Evolutionary conservation across 352 stramenopile genomes (phyloP).

Genomic region (Phytophthora sansomeana): DNA sequence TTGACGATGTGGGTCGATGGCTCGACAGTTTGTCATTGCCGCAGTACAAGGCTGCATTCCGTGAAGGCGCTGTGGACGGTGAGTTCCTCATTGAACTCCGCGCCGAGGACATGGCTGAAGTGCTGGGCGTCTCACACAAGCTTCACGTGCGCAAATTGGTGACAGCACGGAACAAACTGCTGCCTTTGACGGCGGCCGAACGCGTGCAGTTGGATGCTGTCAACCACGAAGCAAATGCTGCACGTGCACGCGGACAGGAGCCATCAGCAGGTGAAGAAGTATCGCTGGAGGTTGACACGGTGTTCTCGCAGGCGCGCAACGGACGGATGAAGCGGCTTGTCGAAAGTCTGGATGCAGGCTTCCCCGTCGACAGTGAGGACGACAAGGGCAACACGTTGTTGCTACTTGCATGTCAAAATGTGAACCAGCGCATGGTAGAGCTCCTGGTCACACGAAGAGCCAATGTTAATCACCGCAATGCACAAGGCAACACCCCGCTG

Average conservation of each 20-base stretch:
- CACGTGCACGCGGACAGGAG: constrained; percentile 39
- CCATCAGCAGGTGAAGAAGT: constrained; percentile 23
- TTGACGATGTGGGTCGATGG: constrained; percentile 94
- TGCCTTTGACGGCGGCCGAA: constrained; percentile 84
- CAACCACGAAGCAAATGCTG: constrained; percentile 57
- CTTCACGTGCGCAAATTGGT: constrained; percentile 94
- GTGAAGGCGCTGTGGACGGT: constrained; percentile 91
- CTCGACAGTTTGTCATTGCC: constrained; percentile 90
- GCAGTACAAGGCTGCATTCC: constrained; percentile 93
- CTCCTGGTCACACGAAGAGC: constrained; percentile 84
- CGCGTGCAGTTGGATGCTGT: constrained; percentile 72
- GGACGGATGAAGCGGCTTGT: constrained; percentile 90
- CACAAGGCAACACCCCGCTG: constrained; percentile 92
- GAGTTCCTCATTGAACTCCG: constrained; percentile 93
- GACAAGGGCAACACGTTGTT: constrained; percentile 94
- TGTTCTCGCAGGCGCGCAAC: constrained; percentile 93
- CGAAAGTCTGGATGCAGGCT: constrained; percentile 91
- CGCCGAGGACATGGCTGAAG: constrained; percentile 91
- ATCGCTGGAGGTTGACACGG: constrained; percentile 67
- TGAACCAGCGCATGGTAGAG: constrained; percentile 91
- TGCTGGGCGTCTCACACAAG: constrained; percentile 92
- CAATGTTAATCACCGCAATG: constrained; percentile 94
- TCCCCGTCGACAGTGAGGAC: constrained; percentile 90
- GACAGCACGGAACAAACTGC: constrained; percentile 86
- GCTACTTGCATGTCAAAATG: constrained; percentile 90